A percentile compares a stretch with the other conserved stretches of the same genome.
phyloP scores from a whole-genome alignment of 352 stramenopile species.

The Pythium chondricola region DNA sequence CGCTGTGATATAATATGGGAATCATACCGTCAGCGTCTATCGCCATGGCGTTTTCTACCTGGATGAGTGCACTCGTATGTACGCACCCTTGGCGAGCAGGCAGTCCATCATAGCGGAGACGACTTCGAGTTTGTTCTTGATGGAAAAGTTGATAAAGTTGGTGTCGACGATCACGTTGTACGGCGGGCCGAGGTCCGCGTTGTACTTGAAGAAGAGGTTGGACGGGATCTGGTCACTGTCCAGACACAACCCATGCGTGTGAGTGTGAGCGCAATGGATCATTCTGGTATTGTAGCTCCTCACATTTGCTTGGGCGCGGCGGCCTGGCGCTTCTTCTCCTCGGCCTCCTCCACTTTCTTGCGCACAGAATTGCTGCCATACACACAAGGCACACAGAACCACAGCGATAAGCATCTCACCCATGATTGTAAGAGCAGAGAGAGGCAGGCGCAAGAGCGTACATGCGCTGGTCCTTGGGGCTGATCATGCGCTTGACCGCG shows the following conservation, averaged over 20 bases:
- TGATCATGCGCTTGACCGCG: conserved; percentile 98
- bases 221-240: conserved; percentile 95
- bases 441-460: conserved; percentile 39
- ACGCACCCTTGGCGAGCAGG: conserved; percentile 98
- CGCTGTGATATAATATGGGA: too few relatives aligned
- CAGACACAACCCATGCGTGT: neutral
- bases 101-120: conserved; percentile 99
- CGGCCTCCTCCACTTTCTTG: conserved; percentile 61
- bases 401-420: neutral
- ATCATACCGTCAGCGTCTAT: too few relatives aligned
- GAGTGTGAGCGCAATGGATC: neutral
- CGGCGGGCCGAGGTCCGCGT: conserved; percentile 95
- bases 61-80: too few relatives aligned
- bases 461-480: conserved; percentile 96
- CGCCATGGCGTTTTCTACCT: too few relatives aligned
- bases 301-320: conserved; percentile 92
- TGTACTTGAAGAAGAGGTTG: conserved; percentile 99
- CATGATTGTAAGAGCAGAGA: neutral
- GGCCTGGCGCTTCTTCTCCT: conserved; percentile 88
- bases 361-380: conserved; percentile 73
- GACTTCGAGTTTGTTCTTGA: conserved; percentile 99
- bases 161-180: conserved; percentile 99
- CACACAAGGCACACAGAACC: neutral
- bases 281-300: conserved; percentile 1
- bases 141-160: conserved; percentile 99